A percentile compares a stretch with the other conserved stretches of the same genome.
Evolutionary conservation across 2,329 filamentous ascomycete genomes (phyloP).

Genomic region (Metarhizium guizhouense): DNA sequence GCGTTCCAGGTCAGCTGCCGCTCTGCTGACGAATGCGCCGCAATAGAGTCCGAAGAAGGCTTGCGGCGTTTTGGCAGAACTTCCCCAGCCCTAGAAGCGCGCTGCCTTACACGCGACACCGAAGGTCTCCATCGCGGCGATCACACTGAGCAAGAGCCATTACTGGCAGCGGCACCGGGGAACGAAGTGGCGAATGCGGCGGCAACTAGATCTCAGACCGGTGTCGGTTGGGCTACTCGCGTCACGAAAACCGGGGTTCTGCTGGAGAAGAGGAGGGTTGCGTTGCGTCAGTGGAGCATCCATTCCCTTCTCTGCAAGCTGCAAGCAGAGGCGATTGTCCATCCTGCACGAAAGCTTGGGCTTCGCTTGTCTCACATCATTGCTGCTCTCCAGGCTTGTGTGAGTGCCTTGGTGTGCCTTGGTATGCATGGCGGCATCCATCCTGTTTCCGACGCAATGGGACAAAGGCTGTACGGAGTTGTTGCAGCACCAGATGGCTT

Average conservation of each 20-base stretch:
- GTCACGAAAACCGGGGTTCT: conserved; percentile 2
- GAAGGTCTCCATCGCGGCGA: neutral
- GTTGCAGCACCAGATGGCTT: neutral
- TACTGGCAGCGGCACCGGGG: neutral
- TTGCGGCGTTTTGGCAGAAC: neutral
- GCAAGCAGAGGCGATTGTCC: neutral
- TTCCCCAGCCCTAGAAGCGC: neutral
- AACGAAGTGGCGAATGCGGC: conserved; percentile 1
- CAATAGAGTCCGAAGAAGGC: neutral
- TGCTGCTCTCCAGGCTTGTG: neutral
- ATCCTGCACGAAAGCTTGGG: neutral
- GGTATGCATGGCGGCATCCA: neutral
- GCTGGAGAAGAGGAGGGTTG: neutral
- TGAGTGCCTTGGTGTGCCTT: neutral
- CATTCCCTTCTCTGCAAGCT: neutral
- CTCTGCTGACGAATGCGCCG: neutral
- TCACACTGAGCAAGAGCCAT: neutral
- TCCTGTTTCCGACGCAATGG: neutral
- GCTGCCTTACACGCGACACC: no score
- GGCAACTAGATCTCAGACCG: neutral
- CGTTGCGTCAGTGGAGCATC: neutral
- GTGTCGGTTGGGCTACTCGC: neutral
- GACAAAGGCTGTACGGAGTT: neutral
- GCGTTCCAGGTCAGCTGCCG: neutral
- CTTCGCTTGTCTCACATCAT: neutral